Evolutionary conservation across 2,329 filamentous ascomycete species (phyloP).

Genomic region (Aureobasidium sp.): DNA sequence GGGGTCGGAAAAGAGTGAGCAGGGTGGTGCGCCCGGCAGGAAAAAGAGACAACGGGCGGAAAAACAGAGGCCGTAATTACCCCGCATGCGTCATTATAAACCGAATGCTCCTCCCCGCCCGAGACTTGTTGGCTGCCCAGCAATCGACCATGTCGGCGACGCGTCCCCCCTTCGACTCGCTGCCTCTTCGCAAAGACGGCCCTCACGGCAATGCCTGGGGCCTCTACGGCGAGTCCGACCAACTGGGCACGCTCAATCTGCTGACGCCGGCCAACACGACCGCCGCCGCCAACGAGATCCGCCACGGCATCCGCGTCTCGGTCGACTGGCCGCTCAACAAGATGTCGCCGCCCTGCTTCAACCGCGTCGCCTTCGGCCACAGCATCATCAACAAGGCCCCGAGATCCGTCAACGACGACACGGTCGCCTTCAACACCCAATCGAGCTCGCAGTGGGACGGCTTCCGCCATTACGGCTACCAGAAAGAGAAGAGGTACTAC

Average conservation of each 20-base stretch:
- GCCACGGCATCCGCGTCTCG: conserved; percentile 49
- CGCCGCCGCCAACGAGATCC: conserved; percentile 47
- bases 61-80: not conserved
- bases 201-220: conserved; percentile 39
- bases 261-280: conserved; percentile 38
- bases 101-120: not conserved
- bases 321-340: conserved; percentile 49
- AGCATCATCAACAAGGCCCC: conserved; percentile 42
- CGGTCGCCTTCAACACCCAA: conserved; percentile 23
- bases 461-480: conserved; percentile 45
- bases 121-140: not conserved
- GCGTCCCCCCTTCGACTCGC: conserved; percentile 17
- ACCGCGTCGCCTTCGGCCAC: conserved; percentile 47
- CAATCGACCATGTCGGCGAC: not conserved
- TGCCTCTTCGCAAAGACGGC: conserved; percentile 43
- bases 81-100: not conserved
- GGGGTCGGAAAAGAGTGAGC: not conserved
- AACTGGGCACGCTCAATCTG: conserved; percentile 18
- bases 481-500: conserved; percentile 29
- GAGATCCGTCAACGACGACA: conserved; percentile 36
- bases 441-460: conserved; percentile 40
- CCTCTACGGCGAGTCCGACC: conserved; percentile 2
- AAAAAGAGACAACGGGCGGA: not conserved
- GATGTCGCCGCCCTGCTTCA: conserved; percentile 37
- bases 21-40: too few relatives aligned